Evolutionary conservation across 1,284 basidiomycete species (phyloP).

Genomic region (Kwoniella shivajii): DNA sequence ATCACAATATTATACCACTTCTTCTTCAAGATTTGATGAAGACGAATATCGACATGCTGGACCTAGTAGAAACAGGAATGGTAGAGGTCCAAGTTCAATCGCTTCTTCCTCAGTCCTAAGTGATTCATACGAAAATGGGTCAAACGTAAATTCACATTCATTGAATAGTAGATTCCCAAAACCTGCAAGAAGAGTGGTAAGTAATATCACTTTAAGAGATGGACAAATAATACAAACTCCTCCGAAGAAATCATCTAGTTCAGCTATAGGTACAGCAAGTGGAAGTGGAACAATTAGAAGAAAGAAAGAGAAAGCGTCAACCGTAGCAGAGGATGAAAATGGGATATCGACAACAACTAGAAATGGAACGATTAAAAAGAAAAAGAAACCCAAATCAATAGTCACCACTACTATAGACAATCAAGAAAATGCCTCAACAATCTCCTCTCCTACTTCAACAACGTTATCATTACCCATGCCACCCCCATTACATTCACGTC

Average conservation of each 20-base stretch:
- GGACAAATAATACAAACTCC: conserved; percentile 17
- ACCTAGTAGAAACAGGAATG: conserved; percentile 15
- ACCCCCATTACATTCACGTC: conserved; percentile 11
- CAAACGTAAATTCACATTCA: background rate
- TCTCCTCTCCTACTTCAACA: conserved; percentile 13
- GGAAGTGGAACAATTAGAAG: background rate
- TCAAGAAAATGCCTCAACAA: conserved; percentile 10
- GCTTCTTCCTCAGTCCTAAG: conserved; percentile 20
- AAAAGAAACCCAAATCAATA: conserved; percentile 25
- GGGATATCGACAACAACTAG: background rate
- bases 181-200: conserved; percentile 26
- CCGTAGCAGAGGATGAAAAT: background rate
- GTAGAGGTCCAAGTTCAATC: conserved; percentile 9
- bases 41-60: conserved; percentile 11
- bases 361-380: conserved; percentile 24
- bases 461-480: conserved; percentile 6
- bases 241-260: background rate
- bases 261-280: conserved; percentile 3
- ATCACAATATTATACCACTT: conserved; percentile 7
- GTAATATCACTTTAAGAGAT: conserved; percentile 21
- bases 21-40: conserved; percentile 11
- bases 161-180: conserved; percentile 33
- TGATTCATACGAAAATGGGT: too few relatives aligned
- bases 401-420: conserved; percentile 1
- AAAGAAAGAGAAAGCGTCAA: conserved; percentile 9